These are phyloP conservation scores for Knufia fluminis DNA, from an alignment of 2,329 filamentous ascomycete species.

Conservation along the genomic window DNA sequence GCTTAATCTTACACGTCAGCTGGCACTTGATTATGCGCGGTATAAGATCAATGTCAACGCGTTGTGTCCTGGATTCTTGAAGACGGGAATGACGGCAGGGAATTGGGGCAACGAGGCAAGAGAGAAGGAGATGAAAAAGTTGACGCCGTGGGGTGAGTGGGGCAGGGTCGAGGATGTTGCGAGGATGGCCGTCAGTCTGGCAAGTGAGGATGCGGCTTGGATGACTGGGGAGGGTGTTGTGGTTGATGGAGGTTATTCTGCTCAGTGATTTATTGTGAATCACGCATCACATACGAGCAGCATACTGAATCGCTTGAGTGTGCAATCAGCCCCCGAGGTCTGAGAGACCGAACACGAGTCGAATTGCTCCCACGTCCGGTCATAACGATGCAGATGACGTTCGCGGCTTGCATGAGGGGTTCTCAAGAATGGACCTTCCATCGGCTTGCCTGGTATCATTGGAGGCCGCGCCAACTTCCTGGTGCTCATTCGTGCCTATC, in stretches of 20 bases:
- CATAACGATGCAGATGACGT: too few species aligned
- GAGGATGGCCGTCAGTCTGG: constrained; percentile 36
- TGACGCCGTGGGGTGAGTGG: constrained; percentile 24
- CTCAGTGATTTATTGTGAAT: neutral
- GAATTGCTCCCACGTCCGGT: too few species aligned
- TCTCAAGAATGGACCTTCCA: too few species aligned
- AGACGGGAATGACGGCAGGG: constrained; percentile 23
- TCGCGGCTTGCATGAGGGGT: too few species aligned
- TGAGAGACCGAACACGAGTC: too few species aligned
- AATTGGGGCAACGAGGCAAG: constrained; percentile 2
- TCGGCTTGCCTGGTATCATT: too few species aligned
- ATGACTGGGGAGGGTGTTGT: constrained; percentile 37
- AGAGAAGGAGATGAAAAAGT: neutral
- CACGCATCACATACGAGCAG: too few species aligned
- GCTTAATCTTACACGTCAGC: constrained; percentile 29
- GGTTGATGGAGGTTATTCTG: constrained; percentile 38
- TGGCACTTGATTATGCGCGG: constrained; percentile 28
- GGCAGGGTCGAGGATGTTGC: constrained; percentile 30
- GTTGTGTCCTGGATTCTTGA: constrained; percentile 34
- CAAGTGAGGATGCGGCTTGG: constrained; percentile 39
- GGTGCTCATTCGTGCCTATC: too few species aligned
- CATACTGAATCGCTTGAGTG: too few species aligned
- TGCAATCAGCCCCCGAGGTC: too few species aligned
- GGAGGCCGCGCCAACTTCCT: too few species aligned
- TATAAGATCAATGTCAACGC: constrained; percentile 33